Evolutionary conservation across 768 basidiomycete species (phyloP).

Genomic region (Rubroboletus pulcherrimus): DNA sequence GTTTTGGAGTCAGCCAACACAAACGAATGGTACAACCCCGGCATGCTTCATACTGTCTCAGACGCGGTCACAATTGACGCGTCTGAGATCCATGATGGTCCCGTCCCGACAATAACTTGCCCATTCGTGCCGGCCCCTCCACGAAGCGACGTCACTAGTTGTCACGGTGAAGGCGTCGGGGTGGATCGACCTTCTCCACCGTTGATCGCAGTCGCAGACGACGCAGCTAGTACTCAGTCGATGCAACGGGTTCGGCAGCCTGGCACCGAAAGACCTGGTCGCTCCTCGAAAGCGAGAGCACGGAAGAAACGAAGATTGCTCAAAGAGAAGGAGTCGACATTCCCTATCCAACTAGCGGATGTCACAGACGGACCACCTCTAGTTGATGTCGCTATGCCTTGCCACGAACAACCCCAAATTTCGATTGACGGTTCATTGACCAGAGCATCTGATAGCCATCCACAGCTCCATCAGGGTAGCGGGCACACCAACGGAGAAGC

Average conservation of each 20-base stretch:
- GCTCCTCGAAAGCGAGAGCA: background rate
- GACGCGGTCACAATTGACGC: slow-evolving; percentile 9
- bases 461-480: background rate
- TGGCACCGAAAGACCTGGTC: background rate
- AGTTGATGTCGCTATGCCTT: background rate
- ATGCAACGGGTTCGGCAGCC: background rate
- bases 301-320: slow-evolving; percentile 17
- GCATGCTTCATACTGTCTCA: slow-evolving; percentile 10
- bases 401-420: slow-evolving; percentile 2
- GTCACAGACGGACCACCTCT: background rate
- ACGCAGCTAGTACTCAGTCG: background rate
- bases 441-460: background rate
- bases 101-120: background rate
- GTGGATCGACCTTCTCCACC: background rate
- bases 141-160: background rate
- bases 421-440: background rate
- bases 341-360: background rate
- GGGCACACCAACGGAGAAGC: background rate
- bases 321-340: slow-evolving; percentile 3
- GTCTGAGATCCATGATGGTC: background rate
- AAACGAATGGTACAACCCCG: slow-evolving; percentile 28
- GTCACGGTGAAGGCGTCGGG: background rate
- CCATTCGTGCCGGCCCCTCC: background rate
- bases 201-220: background rate
- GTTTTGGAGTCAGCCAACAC: slow-evolving; percentile 6